phyloP scores from a whole-genome alignment of 2,329 filamentous ascomycete species.

The Trichoderma brevicompactum region DNA sequence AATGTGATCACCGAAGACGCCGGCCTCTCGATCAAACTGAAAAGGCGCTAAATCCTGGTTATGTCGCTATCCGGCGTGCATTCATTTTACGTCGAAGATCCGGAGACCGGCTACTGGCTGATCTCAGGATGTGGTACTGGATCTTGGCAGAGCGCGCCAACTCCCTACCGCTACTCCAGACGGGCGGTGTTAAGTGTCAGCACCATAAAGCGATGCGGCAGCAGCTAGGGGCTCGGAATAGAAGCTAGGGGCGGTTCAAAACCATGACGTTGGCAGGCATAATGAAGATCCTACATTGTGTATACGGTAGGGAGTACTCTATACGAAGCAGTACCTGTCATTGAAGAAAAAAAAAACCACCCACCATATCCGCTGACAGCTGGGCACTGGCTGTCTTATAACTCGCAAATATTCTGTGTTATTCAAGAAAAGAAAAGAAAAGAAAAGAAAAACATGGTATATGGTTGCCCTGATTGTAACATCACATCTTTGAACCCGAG shows the following conservation, averaged over 20 bases:
- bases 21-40: background rate
- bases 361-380: background rate
- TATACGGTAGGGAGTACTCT: background rate
- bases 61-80: slow-evolving; percentile 20
- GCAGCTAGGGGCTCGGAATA: slow-evolving; percentile 9
- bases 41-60: slow-evolving; percentile 9
- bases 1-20: background rate
- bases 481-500: background rate
- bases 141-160: slow-evolving; percentile 3
- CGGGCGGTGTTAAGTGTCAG: slow-evolving; percentile 4
- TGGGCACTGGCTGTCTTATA: background rate
- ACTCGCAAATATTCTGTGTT: background rate
- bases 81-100: slow-evolving; percentile 17
- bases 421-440: too few relatives aligned
- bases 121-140: slow-evolving; percentile 11
- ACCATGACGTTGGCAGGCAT: background rate
- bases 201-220: slow-evolving; percentile 8
- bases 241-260: background rate
- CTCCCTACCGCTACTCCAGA: background rate
- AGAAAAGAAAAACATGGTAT: too few relatives aligned
- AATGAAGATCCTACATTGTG: background rate
- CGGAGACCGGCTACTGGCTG: slow-evolving; percentile 22
- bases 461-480: background rate
- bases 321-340: background rate
- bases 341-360: background rate